Base-by-base conservation (phyloP, 805 yeast species). In the Starmerella floris region DNA sequence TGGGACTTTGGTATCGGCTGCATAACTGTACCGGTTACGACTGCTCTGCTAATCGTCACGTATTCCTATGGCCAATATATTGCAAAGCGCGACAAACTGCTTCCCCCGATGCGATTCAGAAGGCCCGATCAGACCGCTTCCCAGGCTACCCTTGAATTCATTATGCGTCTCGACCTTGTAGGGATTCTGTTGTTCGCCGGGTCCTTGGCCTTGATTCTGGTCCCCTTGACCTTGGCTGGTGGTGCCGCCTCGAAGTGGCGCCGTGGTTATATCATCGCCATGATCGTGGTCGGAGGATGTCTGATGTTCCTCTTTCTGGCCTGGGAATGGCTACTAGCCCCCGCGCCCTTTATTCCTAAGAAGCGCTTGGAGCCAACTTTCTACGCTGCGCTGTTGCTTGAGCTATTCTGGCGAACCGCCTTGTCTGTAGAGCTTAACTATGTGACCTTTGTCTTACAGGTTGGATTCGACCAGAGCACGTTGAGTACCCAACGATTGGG, bases 1-100 rank as follows among this genome's bases (percentile, higher is more conserved):
- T 80, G 87, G 87, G 79, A 77, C 55, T 73, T 77, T 51, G 85
- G 79, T 33, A 78, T 80, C 70, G 79, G 80, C 79, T 83, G 84
- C 2, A 76, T 77, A 52, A 76, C 79, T 48, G 74, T 76, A 66
- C 87, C 87, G 30, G 60, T 77, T 30, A 56, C 75, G 3, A 65
- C 78, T 50, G 36, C 77, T 11, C 84, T 85, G 20, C 59, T 80
- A 39, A 51, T 76, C 8, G 47, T 50, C 3, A 69, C 78, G 51
- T 62, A 75, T 54, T 13, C 66, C 2, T 78, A 76, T 57, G 77
- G 77, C 80, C 59, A 69, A 51, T 62, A 60, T 48, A 54, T 59
- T 42, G 84, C 83, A 5, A 51, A 66, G 17, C 69, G 64, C 41
- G 67, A 72, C 23, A 67, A 64, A 19, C 35, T 11, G 21, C 35